Base-by-base conservation (phyloP, 768 basidiomycete species). In the Calocybe gangraenosa region DNA sequence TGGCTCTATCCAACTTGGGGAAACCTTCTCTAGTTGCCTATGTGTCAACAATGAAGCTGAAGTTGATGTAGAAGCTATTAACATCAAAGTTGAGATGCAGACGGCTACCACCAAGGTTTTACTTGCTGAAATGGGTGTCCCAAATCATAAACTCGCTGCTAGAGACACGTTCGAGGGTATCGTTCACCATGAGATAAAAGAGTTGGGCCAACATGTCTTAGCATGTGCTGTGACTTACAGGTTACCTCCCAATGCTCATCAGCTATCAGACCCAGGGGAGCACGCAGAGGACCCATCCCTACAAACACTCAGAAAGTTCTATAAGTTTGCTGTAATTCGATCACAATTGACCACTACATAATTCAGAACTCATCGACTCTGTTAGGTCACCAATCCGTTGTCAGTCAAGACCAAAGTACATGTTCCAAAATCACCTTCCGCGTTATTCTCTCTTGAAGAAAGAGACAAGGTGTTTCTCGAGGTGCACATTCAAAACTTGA, bases 371-470 rank as follows among this genome's bases (percentile, higher is more conserved):
- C 10, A 34, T 17, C 14, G 38, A 15, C 18, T 17, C 46, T 38
- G 37, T 13, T 53, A 95, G 91, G 92, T 93, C 19, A 86, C 84
- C n/a, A 94, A 95, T 54, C 94, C 94, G 1, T 69, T 97, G 11
- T 91, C 91, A 0, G 93, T 97, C 47, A 95, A 95, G 65, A 96
- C 93, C 11, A 94, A 94, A 62, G 90, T 95, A 0, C 90, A 96
- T 60, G 58, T 71, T 2, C 78, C 89, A 1, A 78, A 75, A 41
- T 84, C 88, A 0, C 84, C 91, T 0, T 78, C 86, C 17, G 83
- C 91, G 1, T 50, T 81, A 9, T 67, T 93, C 21, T 76, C 81
- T 5, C 62, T 75, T 2, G 37, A 62, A 2, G 84, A 90, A 53
- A 78, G 90, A 44, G 81, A 87, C 38, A 90, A 90, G 51, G 74